Percentiles rank a stretch among this genome's conserved stretches.
phyloP scores from a whole-genome alignment of 129 eudicot species.

The Flaveria bidentis region DNA sequence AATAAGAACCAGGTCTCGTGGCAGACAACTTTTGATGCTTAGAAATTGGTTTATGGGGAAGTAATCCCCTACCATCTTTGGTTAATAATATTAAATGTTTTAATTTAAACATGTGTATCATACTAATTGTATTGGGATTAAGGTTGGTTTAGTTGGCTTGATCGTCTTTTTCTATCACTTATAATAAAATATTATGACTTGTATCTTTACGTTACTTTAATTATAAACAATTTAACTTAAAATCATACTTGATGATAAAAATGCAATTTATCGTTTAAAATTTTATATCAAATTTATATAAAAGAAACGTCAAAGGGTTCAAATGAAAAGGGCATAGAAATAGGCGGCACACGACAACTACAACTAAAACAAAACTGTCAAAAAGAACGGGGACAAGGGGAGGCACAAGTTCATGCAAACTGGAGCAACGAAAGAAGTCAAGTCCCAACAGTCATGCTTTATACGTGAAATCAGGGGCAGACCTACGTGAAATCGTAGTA shows the following conservation, averaged over 20 bases:
- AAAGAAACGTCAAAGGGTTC: background rate
- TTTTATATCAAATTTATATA: background rate
- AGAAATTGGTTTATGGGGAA: background rate
- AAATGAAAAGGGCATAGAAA: background rate
- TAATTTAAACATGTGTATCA: constrained; percentile 16
- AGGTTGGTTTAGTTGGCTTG: constrained; percentile 5
- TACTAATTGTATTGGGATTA: constrained; percentile 12
- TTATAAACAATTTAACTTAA: background rate
- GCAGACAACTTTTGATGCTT: constrained; percentile 12
- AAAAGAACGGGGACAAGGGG: background rate
- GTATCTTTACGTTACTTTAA: background rate
- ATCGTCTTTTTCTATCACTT: constrained; percentile 16
- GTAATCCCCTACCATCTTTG: constrained; percentile 4
- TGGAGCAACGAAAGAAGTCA: background rate
- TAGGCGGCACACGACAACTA: background rate
- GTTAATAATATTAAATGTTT: constrained; percentile 11
- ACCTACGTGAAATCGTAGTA: background rate
- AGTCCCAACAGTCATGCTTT: constrained; percentile 16
- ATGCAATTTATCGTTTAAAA: background rate
- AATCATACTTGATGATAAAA: background rate
- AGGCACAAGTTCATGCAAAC: constrained; percentile 9
- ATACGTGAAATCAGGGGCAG: background rate
- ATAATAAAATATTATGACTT: background rate
- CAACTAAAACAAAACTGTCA: no score
- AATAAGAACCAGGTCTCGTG: constrained; percentile 4